Conservation (phyloP, 768 basidiomycete species). For the Phanerodontia chrysosporium region DNA sequence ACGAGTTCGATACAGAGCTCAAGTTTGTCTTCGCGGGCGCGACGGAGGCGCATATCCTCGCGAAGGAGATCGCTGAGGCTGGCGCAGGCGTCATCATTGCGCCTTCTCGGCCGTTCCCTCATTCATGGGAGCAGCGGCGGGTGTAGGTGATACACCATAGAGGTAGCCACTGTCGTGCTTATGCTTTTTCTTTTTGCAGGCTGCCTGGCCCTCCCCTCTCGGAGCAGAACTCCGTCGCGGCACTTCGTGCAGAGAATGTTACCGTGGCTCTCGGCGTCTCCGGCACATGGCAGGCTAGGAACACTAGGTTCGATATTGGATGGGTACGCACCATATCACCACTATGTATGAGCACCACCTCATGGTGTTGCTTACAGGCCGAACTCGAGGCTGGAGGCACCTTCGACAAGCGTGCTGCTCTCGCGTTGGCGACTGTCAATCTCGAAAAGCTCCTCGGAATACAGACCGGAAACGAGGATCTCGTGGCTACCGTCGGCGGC, state of each 20-base stretch:
- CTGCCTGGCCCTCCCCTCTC: slow-evolving; percentile 74
- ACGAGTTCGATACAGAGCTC: slow-evolving; percentile 34
- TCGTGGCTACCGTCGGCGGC: slow-evolving; percentile 32
- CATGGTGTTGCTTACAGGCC: slow-evolving; percentile 8
- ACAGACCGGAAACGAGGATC: slow-evolving; percentile 16
- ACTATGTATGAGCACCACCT: neutral
- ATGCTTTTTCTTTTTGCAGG: slow-evolving; percentile 26
- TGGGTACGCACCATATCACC: slow-evolving; percentile 58
- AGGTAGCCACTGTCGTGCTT: neutral
- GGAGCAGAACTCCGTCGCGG: slow-evolving; percentile 51
- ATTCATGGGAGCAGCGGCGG: slow-evolving; percentile 60
- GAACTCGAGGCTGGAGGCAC: slow-evolving; percentile 22
- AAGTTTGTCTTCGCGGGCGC: slow-evolving; percentile 53
- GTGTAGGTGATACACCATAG: slow-evolving; percentile 39
- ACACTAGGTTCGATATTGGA: slow-evolving; percentile 72
- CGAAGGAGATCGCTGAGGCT: slow-evolving; percentile 63
- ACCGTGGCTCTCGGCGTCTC: slow-evolving; percentile 65
- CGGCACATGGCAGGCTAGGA: slow-evolving; percentile 70
- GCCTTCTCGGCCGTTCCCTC: slow-evolving; percentile 69
- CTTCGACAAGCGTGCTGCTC: slow-evolving; percentile 27
- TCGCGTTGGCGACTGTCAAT: slow-evolving; percentile 39
- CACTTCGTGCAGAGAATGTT: slow-evolving; percentile 64
- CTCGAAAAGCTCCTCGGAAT: slow-evolving; percentile 39
- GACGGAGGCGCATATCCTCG: slow-evolving; percentile 68
- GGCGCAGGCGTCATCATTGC: slow-evolving; percentile 66